Base-by-base conservation (phyloP, 768 basidiomycete genomes). In the Calvatia gigantea region DNA sequence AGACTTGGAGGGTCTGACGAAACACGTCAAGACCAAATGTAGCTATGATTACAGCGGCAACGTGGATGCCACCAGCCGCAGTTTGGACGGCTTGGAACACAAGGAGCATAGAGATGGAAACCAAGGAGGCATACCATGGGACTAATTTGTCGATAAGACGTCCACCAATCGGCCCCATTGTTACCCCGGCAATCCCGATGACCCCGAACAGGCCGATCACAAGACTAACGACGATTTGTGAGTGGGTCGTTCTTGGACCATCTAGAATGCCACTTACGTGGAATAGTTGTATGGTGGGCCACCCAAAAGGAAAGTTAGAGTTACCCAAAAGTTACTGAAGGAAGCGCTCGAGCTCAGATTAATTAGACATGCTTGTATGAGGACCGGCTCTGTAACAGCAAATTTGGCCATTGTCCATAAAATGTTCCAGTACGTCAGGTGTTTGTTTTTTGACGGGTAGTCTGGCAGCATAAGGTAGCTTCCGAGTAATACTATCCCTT, bases 241-340 rank as follows among this genome's bases (percentile, higher is more conserved):
- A 44, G 33, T 3, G 48, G 29, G 51, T 35, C 19, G 27, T 25
- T 14, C 37, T 37, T 21, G 28, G 27, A 35, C 17, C 46, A 11
- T 33, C 2, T 44, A 46, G 32, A 31, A 57, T 29, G 29, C 25
- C 14, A 75, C 77, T 37, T 73, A 80, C 87, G 86, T 88, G 1
- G 85, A 86, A 60, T 87, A 93, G 61, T 84, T 64, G 64, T 92
- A 94, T 0, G 88, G 87, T 2, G 83, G 69, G 4, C 85, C 88
- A 6, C 84, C 86, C 2, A 96, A 83, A 19, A 94, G 72, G 73
- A 94, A 95, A 0, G 91, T 92, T 57, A 90, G 67, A 0, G 87
- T 88, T 3, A 88, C 86, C 87, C 87, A 85, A 60, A 83, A 85
- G 60, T 74, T 79, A 9, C 72, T 75, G 62, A 80, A 81, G 47